Evolutionary conservation across 306 rosid genomes (phyloP), one percentile per base, ranked within the genome.

Genomic region (Cucumis cinereus): DNA sequence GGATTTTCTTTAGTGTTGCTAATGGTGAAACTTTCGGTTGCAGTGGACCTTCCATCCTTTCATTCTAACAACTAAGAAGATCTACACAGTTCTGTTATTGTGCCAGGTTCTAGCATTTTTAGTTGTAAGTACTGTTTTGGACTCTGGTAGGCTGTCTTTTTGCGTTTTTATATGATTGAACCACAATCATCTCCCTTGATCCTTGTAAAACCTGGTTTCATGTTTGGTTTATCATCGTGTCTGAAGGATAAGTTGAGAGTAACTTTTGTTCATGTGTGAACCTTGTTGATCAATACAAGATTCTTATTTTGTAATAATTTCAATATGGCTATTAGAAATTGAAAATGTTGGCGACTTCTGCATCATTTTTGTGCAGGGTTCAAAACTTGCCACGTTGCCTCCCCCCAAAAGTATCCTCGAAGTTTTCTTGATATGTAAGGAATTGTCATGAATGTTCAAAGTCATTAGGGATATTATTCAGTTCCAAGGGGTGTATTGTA

Each of bases 11-110:
- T 41, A 67, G n/a, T 14, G 50, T 58, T 58, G 33, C 66, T 30
- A 77, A 57, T 53, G 40, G 30, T 41, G 55, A 55, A 24, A 40
- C 19, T 59, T 74, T 77, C 40, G 75, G 56, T 82, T 84, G 86
- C 88, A 87, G 88, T 87, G 88, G 90, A 84, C 88, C 23, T 82
- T 87, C 55, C 84, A 84, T 47, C 90, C 90, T 52, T 87, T 84
- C 80, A 73, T 87, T 76, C 76, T 82, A 69, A 81, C 82, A 80
- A 80, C 80, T 77, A 87, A 82, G 81, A 84, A 76, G 68, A 80
- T 84, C 43, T 84, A 82, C 71, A 87, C 90, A 6, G 90, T 84
- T 78, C 85, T 82, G 75, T 61, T 87, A 15, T 87, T 88, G 90
- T 82, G 88, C 84, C 81, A 88, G 80, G 82, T 87, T 57, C 84